Evolutionary conservation across 2,329 filamentous ascomycete species (phyloP).

Genomic region (Colletotrichum sp.): DNA sequence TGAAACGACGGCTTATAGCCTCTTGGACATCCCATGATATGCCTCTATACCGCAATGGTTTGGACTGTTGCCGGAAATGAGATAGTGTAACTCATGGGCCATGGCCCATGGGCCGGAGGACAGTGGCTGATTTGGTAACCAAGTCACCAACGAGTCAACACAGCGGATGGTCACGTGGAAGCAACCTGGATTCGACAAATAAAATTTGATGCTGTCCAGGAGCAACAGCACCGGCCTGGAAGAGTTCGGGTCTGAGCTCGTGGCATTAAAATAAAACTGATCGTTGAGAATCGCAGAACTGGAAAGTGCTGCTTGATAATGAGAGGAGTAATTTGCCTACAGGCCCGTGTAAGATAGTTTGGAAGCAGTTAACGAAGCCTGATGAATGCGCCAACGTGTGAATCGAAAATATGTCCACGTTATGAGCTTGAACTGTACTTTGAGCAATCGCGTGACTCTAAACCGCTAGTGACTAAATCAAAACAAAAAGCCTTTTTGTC

Average conservation of each 20-base stretch:
- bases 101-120: rapidly evolving
- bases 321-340: background rate
- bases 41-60: background rate
- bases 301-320: background rate
- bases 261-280: background rate
- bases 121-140: background rate
- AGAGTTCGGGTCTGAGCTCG: background rate
- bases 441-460: background rate
- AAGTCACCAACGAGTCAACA: rapidly evolving
- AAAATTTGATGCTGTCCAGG: background rate
- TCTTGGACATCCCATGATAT: background rate
- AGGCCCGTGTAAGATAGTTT: background rate
- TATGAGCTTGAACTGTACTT: background rate
- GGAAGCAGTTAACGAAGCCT: background rate
- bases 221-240: background rate
- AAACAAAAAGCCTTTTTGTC: background rate
- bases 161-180: background rate
- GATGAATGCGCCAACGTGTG: background rate
- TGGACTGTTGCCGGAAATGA: background rate
- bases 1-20: background rate
- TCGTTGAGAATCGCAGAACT: background rate
- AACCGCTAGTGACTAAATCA: too few species aligned
- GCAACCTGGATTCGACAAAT: rapidly evolving
- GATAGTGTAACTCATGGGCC: background rate
- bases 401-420: background rate